Percentiles rank a stretch among this genome's conserved stretches.
Conservation (phyloP, 1,284 basidiomycete species). For the Neotropicomus parvogracilis region DNA sequence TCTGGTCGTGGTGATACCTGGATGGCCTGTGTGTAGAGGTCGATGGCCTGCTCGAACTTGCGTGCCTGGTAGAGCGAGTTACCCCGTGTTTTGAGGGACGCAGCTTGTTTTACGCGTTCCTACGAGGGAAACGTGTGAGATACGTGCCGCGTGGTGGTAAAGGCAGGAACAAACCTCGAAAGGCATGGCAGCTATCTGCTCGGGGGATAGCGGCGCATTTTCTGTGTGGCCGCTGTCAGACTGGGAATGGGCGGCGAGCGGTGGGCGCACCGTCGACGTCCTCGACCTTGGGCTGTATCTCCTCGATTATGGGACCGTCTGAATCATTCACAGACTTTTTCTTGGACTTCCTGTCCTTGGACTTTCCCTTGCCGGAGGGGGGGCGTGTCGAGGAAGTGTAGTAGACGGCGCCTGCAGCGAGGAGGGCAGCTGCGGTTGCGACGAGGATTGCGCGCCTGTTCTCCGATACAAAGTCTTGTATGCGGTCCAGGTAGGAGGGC, state of each 20-base stretch:
- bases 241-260: not conserved
- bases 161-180: conserved; percentile 41
- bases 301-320: conserved; percentile 76
- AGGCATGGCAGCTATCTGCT: conserved; percentile 56
- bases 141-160: not conserved
- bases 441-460: conserved; percentile 71
- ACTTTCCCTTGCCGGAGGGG: conserved; percentile 44
- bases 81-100: conserved; percentile 82
- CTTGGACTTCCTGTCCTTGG: conserved; percentile 53
- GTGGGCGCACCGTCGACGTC: conserved; percentile 38
- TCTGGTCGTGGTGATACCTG: conserved; percentile 80
- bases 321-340: conserved; percentile 50
- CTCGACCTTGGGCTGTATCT: conserved; percentile 44
- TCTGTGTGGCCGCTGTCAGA: conserved; percentile 18
- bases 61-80: conserved; percentile 86
- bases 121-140: conserved; percentile 32
- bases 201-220: conserved; percentile 45
- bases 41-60: conserved; percentile 74
- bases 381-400: conserved; percentile 50
- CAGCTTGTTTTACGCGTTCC: conserved; percentile 77
- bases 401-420: conserved; percentile 73
- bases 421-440: conserved; percentile 65
- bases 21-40: conserved; percentile 91
- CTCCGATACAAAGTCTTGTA: conserved; percentile 68
- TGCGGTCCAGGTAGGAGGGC: conserved; percentile 51